phyloP scores from a whole-genome alignment of 331 rosid genomes.

The Malus hybrid region DNA sequence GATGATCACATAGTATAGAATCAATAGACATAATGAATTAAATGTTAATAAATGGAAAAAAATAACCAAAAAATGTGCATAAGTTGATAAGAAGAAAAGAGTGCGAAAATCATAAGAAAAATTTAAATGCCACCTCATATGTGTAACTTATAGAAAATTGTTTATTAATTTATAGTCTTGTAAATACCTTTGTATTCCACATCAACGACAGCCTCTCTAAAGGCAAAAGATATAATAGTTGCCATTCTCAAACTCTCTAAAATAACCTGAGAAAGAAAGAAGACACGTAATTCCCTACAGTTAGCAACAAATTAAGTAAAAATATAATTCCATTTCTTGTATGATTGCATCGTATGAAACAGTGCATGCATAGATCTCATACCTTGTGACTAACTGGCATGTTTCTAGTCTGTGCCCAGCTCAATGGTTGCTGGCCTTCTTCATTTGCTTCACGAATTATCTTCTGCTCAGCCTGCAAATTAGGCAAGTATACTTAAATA shows the following conservation, averaged over 20 bases:
- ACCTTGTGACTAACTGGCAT: conserved; percentile 53
- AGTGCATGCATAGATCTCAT: neutral
- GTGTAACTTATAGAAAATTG: neutral
- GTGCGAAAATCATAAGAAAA: neutral
- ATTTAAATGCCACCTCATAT: neutral
- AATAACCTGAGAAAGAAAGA: conserved; percentile 49
- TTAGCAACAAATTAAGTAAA: neutral
- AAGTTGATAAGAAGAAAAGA: neutral
- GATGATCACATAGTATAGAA: neutral
- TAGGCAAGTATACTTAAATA: neutral
- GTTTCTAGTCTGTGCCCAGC: conserved; percentile 72
- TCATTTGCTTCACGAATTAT: conserved; percentile 40
- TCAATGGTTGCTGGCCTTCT: conserved; percentile 38
- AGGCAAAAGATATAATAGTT: conserved; percentile 81
- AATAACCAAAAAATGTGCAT: no score
- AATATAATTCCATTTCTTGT: neutral
- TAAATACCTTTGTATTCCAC: conserved; percentile 78
- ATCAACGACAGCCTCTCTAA: conserved; percentile 90
- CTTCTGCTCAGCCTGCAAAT: conserved; percentile 59
- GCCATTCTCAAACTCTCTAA: conserved; percentile 90
- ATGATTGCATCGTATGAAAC: neutral
- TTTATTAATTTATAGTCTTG: neutral
- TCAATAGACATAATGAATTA: neutral
- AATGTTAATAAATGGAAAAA: neutral
- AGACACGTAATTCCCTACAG: neutral